Conservation (phyloP, 495 filamentous ascomycete genomes). For the Penicillium canescens region DNA sequence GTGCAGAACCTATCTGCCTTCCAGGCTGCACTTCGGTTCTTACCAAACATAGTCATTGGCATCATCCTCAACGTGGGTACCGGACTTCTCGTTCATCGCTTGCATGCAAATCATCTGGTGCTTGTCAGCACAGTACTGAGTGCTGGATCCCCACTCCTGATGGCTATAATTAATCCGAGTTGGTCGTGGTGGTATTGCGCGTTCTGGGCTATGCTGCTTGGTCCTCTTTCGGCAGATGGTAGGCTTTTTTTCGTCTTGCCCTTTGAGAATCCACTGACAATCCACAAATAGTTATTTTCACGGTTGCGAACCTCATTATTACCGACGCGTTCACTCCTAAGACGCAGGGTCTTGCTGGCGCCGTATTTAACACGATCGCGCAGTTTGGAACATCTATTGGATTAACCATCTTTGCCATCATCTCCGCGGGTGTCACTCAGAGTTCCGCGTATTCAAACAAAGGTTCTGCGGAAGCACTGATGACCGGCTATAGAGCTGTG, state of each 20-base stretch:
- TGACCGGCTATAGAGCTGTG: conserved; percentile 58
- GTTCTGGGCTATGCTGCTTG: conserved; percentile 50
- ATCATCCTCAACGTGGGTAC: conserved; percentile 51
- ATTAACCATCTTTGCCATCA: conserved; percentile 54
- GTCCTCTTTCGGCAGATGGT: conserved; percentile 50
- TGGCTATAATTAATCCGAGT: conserved; percentile 43
- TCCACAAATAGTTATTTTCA: conserved; percentile 49
- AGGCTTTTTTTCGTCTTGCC: conserved; percentile 28
- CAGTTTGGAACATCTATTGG: conserved; percentile 64
- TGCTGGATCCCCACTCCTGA: conserved; percentile 51
- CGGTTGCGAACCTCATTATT: conserved; percentile 58
- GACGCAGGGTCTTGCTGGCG: conserved; percentile 62
- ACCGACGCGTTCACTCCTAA: conserved; percentile 55
- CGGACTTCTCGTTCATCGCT: conserved; percentile 51
- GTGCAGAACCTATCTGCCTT: conserved; percentile 46
- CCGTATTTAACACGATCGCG: conserved; percentile 63
- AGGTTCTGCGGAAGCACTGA: conserved; percentile 38
- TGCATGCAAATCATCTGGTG: conserved; percentile 48
- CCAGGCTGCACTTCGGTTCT: conserved; percentile 52
- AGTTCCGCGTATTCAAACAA: conserved; percentile 25
- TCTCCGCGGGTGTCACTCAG: conserved; percentile 53
- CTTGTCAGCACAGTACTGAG: conserved; percentile 41
- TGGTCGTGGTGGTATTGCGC: conserved; percentile 59
- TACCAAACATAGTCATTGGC: conserved; percentile 55
- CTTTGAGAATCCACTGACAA: conserved; percentile 32